A percentile compares a stretch with the other conserved stretches of the same genome.
Conservation (phyloP, 768 basidiomycete genomes). For the Psilocybe cyanescens region DNA sequence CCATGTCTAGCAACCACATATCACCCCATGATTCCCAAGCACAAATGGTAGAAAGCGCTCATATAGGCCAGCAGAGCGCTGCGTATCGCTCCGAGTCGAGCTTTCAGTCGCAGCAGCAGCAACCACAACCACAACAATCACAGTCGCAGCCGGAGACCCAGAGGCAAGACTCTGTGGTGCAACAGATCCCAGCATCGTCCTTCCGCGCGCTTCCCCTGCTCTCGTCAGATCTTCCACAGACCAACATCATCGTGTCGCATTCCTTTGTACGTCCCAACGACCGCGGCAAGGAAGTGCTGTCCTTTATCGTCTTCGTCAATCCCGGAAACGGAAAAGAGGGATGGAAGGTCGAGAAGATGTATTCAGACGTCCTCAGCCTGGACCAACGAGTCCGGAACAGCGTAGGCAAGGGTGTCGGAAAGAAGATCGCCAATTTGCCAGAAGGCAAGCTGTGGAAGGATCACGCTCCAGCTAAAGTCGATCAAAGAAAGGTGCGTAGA, state of each 20-base stretch:
- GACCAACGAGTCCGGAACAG: slow-evolving; percentile 77
- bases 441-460: slow-evolving; percentile 97
- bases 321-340: slow-evolving; percentile 72
- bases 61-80: slow-evolving; percentile 16
- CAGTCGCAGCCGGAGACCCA: slow-evolving; percentile 7
- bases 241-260: slow-evolving; percentile 71
- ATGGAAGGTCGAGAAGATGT: slow-evolving; percentile 92
- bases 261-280: slow-evolving; percentile 90
- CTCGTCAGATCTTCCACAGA: slow-evolving; percentile 71
- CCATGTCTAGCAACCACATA: slow-evolving; percentile 13
- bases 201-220: slow-evolving; percentile 79
- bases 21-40: slow-evolving; percentile 16
- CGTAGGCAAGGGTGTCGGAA: slow-evolving; percentile 69
- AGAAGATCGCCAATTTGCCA: slow-evolving; percentile 81
- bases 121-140: not conserved
- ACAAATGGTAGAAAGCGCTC: slow-evolving; percentile 18
- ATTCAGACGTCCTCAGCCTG: slow-evolving; percentile 88
- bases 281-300: slow-evolving; percentile 88
- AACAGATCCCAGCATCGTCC: slow-evolving; percentile 39
- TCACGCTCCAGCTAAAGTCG: slow-evolving; percentile 94
- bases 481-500: slow-evolving; percentile 85
- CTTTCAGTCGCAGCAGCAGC: slow-evolving; percentile 25
- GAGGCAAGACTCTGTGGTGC: slow-evolving; percentile 6
- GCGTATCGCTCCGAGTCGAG: slow-evolving; percentile 10
- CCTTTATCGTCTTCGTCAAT: slow-evolving; percentile 80